A percentile compares a stretch with the other conserved stretches of the same genome.
Conservation (phyloP, 495 filamentous ascomycete species). For the Lasiosphaeriaceae sp. region DNA sequence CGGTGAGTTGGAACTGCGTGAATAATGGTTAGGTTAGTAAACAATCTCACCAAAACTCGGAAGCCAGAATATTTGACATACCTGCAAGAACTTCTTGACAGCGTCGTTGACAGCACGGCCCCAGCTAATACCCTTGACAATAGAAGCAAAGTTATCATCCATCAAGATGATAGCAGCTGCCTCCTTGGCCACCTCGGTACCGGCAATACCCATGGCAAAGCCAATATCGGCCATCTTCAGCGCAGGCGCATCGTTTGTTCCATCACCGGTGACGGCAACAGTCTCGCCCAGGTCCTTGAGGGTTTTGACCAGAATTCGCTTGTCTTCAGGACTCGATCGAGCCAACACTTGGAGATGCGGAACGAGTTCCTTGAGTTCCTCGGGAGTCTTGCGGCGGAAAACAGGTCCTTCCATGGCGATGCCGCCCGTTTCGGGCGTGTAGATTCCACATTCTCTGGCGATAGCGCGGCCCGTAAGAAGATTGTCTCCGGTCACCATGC, state of each 20-base stretch:
- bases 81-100: constrained; percentile 82
- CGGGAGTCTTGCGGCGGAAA: constrained; percentile 70
- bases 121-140: constrained; percentile 87
- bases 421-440: constrained; percentile 64
- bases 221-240: constrained; percentile 84
- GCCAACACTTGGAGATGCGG: constrained; percentile 78
- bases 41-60: background rate
- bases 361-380: constrained; percentile 65
- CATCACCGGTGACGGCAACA: constrained; percentile 83
- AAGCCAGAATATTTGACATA: constrained; percentile 20
- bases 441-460: constrained; percentile 81
- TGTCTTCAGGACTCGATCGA: constrained; percentile 84
- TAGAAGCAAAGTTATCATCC: constrained; percentile 85
- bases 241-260: constrained; percentile 86
- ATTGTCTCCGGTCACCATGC: constrained; percentile 92
- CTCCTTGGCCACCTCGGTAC: constrained; percentile 89
- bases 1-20: constrained; percentile 88
- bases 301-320: constrained; percentile 69
- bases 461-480: constrained; percentile 77
- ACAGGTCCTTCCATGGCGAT: constrained; percentile 81
- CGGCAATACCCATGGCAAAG: constrained; percentile 92
- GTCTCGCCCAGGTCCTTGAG: constrained; percentile 74
- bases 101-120: constrained; percentile 89
- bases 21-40: background rate
- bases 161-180: constrained; percentile 86